Percentiles rank a stretch among this genome's conserved stretches.
These are phyloP conservation scores for Pittosporum tobira DNA, from an alignment of 129 eudicot species.

Conservation along the genomic window DNA sequence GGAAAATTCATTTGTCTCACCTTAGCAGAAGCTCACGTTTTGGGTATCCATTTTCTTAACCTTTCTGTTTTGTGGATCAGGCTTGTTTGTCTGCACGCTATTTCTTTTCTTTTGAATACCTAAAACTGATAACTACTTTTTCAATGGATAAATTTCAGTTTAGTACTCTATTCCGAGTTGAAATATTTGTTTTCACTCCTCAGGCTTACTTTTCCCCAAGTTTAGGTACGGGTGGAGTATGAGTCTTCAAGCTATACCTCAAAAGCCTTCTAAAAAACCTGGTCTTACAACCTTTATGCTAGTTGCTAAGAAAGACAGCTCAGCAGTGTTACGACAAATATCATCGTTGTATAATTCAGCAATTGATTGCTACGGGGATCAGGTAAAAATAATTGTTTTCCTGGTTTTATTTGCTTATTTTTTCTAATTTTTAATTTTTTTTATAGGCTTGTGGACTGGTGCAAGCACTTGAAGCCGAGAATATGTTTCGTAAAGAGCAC, in stretches of 20 bases:
- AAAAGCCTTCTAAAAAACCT: conserved; percentile 40
- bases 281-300: conserved; percentile 69
- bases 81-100: not conserved
- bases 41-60: conserved; percentile 51
- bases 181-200: conserved; percentile 1
- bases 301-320: conserved; percentile 67
- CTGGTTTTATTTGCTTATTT: not conserved
- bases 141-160: conserved; percentile 3
- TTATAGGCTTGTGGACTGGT: conserved; percentile 59
- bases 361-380: conserved; percentile 34
- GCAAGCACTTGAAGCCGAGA: conserved; percentile 69
- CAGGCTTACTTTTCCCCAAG: conserved; percentile 69
- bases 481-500: conserved; percentile 36
- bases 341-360: conserved; percentile 35
- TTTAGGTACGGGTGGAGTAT: conserved; percentile 86
- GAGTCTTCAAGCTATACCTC: conserved; percentile 57
- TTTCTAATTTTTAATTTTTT: not conserved
- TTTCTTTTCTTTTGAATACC: not conserved
- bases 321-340: conserved; percentile 38
- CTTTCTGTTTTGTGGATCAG: not conserved
- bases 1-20: conserved; percentile 90
- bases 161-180: not conserved
- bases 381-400: conserved; percentile 32
- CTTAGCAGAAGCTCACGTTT: conserved; percentile 77
- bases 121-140: not conserved